These are phyloP conservation scores for Bothriochloa decipiens DNA, from an alignment of 176 grass and related monocot genomes.

Conservation along the genomic window DNA sequence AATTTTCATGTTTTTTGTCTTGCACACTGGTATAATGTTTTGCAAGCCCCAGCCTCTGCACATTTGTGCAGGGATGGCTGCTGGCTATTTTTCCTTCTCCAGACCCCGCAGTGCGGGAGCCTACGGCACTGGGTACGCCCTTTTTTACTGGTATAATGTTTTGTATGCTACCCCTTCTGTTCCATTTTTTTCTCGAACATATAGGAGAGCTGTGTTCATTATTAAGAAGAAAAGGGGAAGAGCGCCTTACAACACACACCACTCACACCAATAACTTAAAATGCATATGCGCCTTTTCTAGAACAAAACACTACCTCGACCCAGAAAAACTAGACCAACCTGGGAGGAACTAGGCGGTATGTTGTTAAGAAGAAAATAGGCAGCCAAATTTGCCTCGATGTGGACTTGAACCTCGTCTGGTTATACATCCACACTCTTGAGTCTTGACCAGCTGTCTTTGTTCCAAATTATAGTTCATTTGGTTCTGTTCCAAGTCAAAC, in stretches of 20 bases:
- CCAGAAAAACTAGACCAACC: neutral
- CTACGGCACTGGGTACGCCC: too few species aligned
- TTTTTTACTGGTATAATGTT: too few species aligned
- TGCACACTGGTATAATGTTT: too few species aligned
- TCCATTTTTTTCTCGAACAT: neutral
- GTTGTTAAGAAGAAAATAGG: neutral
- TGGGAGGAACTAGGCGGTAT: neutral
- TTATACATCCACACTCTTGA: neutral
- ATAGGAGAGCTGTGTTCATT: neutral
- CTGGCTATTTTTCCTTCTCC: too few species aligned
- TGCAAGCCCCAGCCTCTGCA: too few species aligned
- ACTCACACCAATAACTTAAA: neutral
- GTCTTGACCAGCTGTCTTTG: too few species aligned
- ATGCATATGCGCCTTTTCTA: neutral
- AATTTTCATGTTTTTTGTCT: conserved; percentile 11
- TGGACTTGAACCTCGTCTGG: neutral
- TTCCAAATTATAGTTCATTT: too few species aligned
- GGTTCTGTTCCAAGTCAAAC: too few species aligned
- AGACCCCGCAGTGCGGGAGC: too few species aligned
- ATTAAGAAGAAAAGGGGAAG: neutral
- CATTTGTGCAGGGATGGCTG: too few species aligned
- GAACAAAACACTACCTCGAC: neutral
- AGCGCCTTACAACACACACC: neutral
- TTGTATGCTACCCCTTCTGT: neutral
- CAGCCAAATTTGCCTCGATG: neutral